Conservation (phyloP, 2,329 filamentous ascomycete genomes). For the Sclerotinia trifoliorum region DNA sequence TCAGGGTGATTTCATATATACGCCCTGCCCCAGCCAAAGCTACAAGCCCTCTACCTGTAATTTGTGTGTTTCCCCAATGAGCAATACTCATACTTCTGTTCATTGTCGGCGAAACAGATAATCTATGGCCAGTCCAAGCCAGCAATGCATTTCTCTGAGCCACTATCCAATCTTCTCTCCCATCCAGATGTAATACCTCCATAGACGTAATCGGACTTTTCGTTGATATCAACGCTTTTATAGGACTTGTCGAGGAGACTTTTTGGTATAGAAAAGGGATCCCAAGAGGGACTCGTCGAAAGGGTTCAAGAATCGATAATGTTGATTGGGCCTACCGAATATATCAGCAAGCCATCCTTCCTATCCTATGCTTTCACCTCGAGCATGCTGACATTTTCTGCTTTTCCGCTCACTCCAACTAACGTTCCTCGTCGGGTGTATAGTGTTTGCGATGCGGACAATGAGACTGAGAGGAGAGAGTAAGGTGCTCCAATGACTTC, state of each 20-base stretch:
- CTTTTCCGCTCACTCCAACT: conserved; percentile 83
- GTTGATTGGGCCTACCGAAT: conserved; percentile 74
- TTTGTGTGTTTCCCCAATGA: conserved; percentile 86
- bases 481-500: conserved; percentile 90
- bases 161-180: conserved; percentile 92
- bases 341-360: conserved; percentile 24
- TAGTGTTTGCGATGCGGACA: conserved; percentile 90
- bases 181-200: conserved; percentile 83
- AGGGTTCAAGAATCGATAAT: conserved; percentile 79
- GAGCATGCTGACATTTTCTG: conserved; percentile 69
- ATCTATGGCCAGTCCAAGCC: conserved; percentile 93
- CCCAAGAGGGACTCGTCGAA: conserved; percentile 74
- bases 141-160: conserved; percentile 82
- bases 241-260: conserved; percentile 80
- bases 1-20: conserved; percentile 80
- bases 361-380: conserved; percentile 18
- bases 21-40: conserved; percentile 85
- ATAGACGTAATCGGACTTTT: conserved; percentile 86
- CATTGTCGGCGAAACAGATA: conserved; percentile 72
- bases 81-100: conserved; percentile 73
- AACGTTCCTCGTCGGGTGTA: conserved; percentile 91
- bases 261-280: conserved; percentile 95
- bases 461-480: conserved; percentile 87
- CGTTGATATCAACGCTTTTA: conserved; percentile 85
- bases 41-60: conserved; percentile 84